Conservation (phyloP, 2,329 filamentous ascomycete genomes). For the Alternaria atra region DNA sequence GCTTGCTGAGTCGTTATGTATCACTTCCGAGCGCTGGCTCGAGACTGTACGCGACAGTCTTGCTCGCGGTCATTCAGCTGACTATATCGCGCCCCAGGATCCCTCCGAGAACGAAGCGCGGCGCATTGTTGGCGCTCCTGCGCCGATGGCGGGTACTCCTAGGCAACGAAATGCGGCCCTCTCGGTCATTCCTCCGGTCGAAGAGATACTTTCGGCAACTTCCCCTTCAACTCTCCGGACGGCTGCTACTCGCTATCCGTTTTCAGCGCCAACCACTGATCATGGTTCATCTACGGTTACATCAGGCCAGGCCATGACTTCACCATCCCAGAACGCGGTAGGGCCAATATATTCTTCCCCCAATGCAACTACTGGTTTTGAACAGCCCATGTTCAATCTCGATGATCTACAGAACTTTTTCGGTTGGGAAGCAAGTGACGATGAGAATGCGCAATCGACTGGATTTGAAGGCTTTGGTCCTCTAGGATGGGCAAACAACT, state of each 20-base stretch:
- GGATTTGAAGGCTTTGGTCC: slow-evolving; percentile 42
- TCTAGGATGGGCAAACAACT: slow-evolving; percentile 43
- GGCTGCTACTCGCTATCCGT: slow-evolving; percentile 19
- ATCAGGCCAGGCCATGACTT: slow-evolving; percentile 10
- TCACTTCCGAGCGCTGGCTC: slow-evolving; percentile 44
- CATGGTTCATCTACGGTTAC: slow-evolving; percentile 13
- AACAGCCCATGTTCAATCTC: slow-evolving; percentile 43
- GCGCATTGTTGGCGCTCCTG: slow-evolving; percentile 33
- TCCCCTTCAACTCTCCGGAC: slow-evolving; percentile 22
- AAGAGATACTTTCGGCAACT: slow-evolving; percentile 17
- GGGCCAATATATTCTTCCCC: slow-evolving; percentile 20
- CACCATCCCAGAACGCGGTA: slow-evolving; percentile 18
- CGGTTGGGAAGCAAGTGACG: slow-evolving; percentile 38
- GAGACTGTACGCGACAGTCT: slow-evolving; percentile 43
- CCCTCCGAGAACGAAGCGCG: slow-evolving; percentile 38
- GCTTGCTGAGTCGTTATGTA: slow-evolving; percentile 41
- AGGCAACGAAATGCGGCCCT: slow-evolving; percentile 16
- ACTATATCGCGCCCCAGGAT: slow-evolving; percentile 43
- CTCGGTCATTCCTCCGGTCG: slow-evolving; percentile 26
- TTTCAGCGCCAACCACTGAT: slow-evolving; percentile 15
- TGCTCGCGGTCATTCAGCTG: slow-evolving; percentile 35
- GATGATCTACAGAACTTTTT: slow-evolving; percentile 47
- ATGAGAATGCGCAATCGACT: slow-evolving; percentile 38
- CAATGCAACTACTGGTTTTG: slow-evolving; percentile 20
- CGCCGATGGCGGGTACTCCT: slow-evolving; percentile 19